phyloP scores from a whole-genome alignment of 306 rosid species.

The Cicer judaicum region DNA sequence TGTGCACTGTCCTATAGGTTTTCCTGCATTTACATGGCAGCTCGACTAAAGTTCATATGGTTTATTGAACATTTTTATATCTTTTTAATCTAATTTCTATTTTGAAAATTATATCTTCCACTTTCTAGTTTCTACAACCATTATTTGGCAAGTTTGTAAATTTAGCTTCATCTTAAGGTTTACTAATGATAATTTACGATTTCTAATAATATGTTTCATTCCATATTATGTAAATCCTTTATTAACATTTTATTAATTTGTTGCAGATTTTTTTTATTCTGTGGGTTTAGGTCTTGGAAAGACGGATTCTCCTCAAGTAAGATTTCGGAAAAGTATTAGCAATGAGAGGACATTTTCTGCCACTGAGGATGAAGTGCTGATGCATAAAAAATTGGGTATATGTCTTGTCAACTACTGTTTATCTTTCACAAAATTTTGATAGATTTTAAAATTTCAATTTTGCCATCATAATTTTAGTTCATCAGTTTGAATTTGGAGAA shows the following conservation, averaged over 20 bases:
- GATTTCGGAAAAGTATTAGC: slow-evolving; percentile 84
- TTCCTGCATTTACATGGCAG: slow-evolving; percentile 34
- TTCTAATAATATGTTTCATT: slow-evolving; percentile 23
- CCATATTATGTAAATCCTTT: slow-evolving; percentile 25
- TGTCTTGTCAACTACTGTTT: slow-evolving; percentile 36
- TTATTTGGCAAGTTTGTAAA: slow-evolving; percentile 6
- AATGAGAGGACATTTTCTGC: slow-evolving; percentile 93
- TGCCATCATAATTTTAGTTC: slow-evolving; percentile 11
- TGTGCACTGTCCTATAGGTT: neutral
- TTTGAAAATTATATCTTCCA: slow-evolving; percentile 15
- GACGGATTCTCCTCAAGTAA: slow-evolving; percentile 69
- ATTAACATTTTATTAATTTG: slow-evolving; percentile 41
- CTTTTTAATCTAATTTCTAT: neutral
- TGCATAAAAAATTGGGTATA: slow-evolving; percentile 67
- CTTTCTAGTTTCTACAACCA: slow-evolving; percentile 31
- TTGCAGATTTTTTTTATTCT: slow-evolving; percentile 83
- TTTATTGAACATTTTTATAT: neutral
- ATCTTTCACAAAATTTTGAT: neutral
- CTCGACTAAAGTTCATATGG: slow-evolving; percentile 16
- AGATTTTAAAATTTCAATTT: slow-evolving; percentile 19
- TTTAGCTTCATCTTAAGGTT: slow-evolving; percentile 22
- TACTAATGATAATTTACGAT: slow-evolving; percentile 1
- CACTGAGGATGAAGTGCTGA: slow-evolving; percentile 63
- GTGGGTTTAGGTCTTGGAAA: slow-evolving; percentile 92
- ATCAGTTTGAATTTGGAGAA: slow-evolving; percentile 29